Conservation (phyloP, 352 stramenopile genomes). For the Globisporangium spinosum region DNA sequence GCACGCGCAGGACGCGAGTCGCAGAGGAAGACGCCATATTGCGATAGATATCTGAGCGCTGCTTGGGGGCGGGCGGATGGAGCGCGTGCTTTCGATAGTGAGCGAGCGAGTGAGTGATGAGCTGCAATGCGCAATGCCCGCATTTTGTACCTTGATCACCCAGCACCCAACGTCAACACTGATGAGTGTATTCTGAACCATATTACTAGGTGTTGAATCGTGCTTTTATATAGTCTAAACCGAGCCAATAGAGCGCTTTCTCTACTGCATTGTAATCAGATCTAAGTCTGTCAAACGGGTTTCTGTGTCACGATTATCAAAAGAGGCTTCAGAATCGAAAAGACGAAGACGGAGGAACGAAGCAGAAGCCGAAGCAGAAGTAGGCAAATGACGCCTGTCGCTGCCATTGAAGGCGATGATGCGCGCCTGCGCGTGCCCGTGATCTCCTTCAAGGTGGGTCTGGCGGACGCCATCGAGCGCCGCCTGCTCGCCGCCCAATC, state of each 20-base stretch:
- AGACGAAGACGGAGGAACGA: background rate
- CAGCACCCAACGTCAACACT: background rate
- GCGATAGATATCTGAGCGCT: background rate
- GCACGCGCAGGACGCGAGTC: slow-evolving; percentile 32
- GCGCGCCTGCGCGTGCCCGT: slow-evolving; percentile 26
- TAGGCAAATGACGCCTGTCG: background rate
- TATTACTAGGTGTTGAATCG: too few relatives aligned
- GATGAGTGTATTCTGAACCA: background rate
- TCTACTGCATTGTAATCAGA: background rate
- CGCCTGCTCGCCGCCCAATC: slow-evolving; percentile 18
- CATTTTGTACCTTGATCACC: background rate
- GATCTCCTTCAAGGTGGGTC: slow-evolving; percentile 34
- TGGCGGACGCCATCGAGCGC: slow-evolving; percentile 24
- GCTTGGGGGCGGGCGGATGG: background rate
- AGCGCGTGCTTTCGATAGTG: background rate
- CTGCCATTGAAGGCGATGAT: background rate
- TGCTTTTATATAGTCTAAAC: background rate
- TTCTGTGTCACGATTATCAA: slow-evolving; percentile 1
- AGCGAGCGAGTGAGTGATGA: background rate
- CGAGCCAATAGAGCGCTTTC: background rate
- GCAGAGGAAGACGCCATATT: slow-evolving; percentile 7
- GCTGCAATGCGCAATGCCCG: background rate
- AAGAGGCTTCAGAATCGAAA: background rate
- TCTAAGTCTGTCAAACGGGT: background rate
- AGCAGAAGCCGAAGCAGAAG: background rate